Conservation (phyloP, 1,139 yeast species). For the Debaryomyces nepalensis region DNA sequence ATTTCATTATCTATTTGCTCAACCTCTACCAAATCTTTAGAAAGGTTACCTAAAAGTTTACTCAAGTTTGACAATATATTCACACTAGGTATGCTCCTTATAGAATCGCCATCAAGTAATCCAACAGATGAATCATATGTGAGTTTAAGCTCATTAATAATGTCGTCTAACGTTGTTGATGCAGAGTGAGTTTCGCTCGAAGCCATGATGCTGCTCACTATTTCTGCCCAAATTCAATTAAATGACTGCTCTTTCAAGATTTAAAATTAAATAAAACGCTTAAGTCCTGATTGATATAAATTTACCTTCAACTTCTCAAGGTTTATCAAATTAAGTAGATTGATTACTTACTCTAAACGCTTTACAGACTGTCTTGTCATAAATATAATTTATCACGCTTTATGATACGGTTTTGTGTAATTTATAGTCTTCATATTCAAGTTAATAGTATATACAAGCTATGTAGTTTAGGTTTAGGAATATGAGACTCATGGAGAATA, state of each 20-base stretch:
- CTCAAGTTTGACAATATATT: constrained; percentile 50
- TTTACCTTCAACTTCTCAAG: background rate
- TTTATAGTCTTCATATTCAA: background rate
- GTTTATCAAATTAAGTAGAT: background rate
- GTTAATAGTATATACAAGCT: constrained; percentile 14
- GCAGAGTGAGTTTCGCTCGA: constrained; percentile 33
- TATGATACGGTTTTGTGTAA: constrained; percentile 5
- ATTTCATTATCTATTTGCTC: constrained; percentile 49
- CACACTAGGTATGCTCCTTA: constrained; percentile 51
- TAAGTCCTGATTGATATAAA: background rate
- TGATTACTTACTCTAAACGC: background rate
- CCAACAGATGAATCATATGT: constrained; percentile 65
- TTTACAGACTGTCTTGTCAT: background rate
- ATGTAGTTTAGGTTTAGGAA: background rate
- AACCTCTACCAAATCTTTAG: constrained; percentile 52
- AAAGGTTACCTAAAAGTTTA: constrained; percentile 52
- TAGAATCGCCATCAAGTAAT: constrained; percentile 60
- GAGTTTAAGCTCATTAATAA: constrained; percentile 56
- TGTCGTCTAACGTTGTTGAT: constrained; percentile 52
- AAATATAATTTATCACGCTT: constrained; percentile 1
- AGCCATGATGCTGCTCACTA: constrained; percentile 19
- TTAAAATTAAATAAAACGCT: background rate
- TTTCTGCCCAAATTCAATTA: constrained; percentile 4
- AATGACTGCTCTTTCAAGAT: constrained; percentile 5
- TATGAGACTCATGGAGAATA: constrained; percentile 17